Percentiles rank a stretch among this genome's conserved stretches.
These are phyloP conservation scores for Aspergillus bridgeri DNA, from an alignment of 495 filamentous ascomycete genomes.

Conservation along the genomic window DNA sequence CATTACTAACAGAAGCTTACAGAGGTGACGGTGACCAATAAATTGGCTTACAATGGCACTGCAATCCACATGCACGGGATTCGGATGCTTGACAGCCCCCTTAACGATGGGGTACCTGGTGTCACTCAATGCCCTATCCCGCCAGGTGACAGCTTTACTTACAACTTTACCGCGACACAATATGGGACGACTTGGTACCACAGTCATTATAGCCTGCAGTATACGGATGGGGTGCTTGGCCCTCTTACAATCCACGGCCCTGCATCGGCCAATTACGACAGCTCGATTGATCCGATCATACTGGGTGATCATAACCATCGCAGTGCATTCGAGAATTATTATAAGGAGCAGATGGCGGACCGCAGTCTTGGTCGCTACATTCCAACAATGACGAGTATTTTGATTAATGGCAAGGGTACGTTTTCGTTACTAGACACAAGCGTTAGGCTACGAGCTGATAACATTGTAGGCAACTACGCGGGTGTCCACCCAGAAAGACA, in stretches of 20 bases:
- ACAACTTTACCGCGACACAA: constrained; percentile 69
- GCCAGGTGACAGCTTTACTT: constrained; percentile 58
- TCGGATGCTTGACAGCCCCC: constrained; percentile 38
- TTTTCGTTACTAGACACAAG: neutral
- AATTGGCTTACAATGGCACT: constrained; percentile 61
- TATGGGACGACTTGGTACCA: constrained; percentile 76
- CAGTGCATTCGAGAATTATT: constrained; percentile 9
- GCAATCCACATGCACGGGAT: constrained; percentile 49
- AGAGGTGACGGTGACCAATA: constrained; percentile 24
- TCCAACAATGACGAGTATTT: constrained; percentile 1
- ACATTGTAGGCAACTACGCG: neutral
- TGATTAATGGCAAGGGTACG: constrained; percentile 24
- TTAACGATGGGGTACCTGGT: constrained; percentile 61
- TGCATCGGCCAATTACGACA: constrained; percentile 60
- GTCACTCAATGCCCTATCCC: constrained; percentile 63
- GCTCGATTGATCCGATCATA: constrained; percentile 53
- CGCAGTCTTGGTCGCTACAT: neutral
- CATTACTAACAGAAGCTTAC: neutral
- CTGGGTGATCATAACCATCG: constrained; percentile 53
- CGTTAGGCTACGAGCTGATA: neutral
- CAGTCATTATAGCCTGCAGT: constrained; percentile 62
- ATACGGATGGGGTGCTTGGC: constrained; percentile 28
- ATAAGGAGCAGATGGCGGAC: constrained; percentile 5
- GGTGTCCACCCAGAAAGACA: neutral
- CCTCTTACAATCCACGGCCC: constrained; percentile 33